phyloP scores from a whole-genome alignment of 495 filamentous ascomycete species.

The Trichocladium antarcticum region DNA sequence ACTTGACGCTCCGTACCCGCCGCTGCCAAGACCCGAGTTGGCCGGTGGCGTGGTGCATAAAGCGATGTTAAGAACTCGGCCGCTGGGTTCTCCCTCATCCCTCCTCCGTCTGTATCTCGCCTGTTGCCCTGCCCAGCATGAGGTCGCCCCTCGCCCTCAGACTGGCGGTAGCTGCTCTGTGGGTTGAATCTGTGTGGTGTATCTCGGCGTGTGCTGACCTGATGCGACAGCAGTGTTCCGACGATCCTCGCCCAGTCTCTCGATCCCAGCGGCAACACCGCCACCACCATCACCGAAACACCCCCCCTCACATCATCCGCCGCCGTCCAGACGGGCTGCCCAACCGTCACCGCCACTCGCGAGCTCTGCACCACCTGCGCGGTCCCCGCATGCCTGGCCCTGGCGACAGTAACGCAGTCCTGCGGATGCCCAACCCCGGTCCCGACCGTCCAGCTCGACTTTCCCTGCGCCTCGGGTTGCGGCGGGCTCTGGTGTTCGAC shows the following conservation, averaged over 20 bases:
- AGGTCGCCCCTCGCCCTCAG: no score
- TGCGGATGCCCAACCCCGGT: conserved; percentile 16
- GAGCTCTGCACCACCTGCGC: conserved; percentile 19
- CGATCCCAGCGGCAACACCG: background rate
- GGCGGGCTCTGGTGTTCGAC: conserved; percentile 12
- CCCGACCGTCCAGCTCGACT: conserved; percentile 16
- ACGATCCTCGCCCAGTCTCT: background rate
- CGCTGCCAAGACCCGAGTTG: no score
- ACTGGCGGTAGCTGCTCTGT: no score
- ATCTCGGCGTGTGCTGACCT: no score
- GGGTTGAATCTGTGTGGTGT: no score
- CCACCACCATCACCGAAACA: background rate
- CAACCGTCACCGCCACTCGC: conserved; percentile 17
- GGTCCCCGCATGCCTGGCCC: conserved; percentile 25
- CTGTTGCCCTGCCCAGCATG: no score
- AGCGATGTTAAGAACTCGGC: no score
- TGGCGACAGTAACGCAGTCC: conserved; percentile 23
- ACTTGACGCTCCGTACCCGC: no score
- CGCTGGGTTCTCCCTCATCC: no score
- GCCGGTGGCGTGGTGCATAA: no score
- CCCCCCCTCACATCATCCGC: background rate
- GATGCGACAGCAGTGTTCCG: background rate
- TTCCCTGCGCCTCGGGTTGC: conserved; percentile 14
- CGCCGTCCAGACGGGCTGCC: conserved; percentile 12
- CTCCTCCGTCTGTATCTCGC: no score